Conservation (phyloP, 352 stramenopile genomes). For the Phytopythium sindhum region DNA sequence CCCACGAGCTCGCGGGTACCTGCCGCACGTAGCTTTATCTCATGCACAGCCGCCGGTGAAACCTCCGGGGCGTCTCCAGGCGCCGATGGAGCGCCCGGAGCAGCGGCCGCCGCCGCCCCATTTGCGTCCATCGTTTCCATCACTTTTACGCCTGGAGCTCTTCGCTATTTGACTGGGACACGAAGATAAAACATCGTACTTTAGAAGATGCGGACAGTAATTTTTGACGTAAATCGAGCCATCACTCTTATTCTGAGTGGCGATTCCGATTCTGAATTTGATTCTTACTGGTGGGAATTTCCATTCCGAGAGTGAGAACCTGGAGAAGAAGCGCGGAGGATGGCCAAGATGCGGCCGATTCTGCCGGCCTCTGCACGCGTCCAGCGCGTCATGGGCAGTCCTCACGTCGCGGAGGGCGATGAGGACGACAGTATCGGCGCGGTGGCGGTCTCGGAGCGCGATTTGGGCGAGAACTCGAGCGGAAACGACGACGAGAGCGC, state of each 20-base stretch:
- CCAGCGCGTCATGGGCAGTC: not conserved
- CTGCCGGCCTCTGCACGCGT: not conserved
- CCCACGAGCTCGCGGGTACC: slow-evolving; percentile 48
- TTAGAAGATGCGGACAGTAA: too few species aligned
- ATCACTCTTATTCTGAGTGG: too few species aligned
- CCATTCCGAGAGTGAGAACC: too few species aligned
- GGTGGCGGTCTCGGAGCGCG: not conserved
- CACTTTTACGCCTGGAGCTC: not conserved
- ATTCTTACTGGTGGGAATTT: too few species aligned
- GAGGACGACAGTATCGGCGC: not conserved
- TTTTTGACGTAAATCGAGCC: too few species aligned
- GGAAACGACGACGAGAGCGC: not conserved
- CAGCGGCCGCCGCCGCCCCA: not conserved
- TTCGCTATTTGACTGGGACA: too few species aligned
- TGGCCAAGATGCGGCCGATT: not conserved
- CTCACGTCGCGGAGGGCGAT: not conserved
- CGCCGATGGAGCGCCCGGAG: not conserved
- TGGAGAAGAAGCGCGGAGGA: not conserved
- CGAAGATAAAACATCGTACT: too few species aligned
- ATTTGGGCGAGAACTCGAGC: not conserved
- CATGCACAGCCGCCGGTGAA: slow-evolving; percentile 1
- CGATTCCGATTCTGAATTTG: too few species aligned
- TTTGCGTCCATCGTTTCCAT: not conserved
- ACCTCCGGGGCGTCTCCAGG: not conserved
- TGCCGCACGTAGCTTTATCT: slow-evolving; percentile 30